A percentile compares a stretch with the other conserved stretches of the same genome.
phyloP scores from a whole-genome alignment of 2,329 filamentous ascomycete genomes.

The Aspergillus proliferans region DNA sequence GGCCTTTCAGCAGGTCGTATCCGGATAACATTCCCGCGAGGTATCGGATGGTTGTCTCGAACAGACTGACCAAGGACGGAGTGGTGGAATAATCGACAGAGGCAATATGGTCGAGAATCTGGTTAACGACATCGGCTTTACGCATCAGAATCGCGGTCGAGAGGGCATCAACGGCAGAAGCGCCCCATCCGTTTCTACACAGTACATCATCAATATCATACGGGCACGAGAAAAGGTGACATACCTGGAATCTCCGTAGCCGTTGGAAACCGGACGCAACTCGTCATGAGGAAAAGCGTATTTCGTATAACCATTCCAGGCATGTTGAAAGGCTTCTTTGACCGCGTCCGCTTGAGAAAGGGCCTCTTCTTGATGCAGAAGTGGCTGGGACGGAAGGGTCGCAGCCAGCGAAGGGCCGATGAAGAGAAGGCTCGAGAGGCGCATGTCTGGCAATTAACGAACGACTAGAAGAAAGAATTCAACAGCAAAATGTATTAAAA shows the following conservation, averaged over 20 bases:
- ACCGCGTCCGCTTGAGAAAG: constrained; percentile 51
- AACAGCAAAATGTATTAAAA: neutral
- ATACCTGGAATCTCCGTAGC: constrained; percentile 62
- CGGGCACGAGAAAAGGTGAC: neutral
- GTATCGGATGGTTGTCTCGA: constrained; percentile 88
- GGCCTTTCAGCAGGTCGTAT: constrained; percentile 61
- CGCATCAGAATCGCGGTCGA: constrained; percentile 75
- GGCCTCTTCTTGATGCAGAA: constrained; percentile 5
- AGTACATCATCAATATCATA: constrained; percentile 1
- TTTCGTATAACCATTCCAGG: constrained; percentile 67
- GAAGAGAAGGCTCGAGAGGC: constrained; percentile 15
- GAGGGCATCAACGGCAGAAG: constrained; percentile 73
- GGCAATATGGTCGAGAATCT: constrained; percentile 65
- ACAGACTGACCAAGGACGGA: constrained; percentile 61
- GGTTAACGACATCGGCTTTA: constrained; percentile 58
- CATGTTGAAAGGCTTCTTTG: constrained; percentile 61
- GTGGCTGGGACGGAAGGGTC: constrained; percentile 12
- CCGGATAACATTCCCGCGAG: constrained; percentile 73
- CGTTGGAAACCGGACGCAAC: constrained; percentile 61
- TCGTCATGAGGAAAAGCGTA: constrained; percentile 76
- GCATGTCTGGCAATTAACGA: neutral
- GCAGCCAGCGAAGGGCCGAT: constrained; percentile 16
- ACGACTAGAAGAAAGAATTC: neutral
- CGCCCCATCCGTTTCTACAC: constrained; percentile 75
- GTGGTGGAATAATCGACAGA: constrained; percentile 65